phyloP scores from a whole-genome alignment of 768 basidiomycete species.

The Psilocybe azurescens region DNA sequence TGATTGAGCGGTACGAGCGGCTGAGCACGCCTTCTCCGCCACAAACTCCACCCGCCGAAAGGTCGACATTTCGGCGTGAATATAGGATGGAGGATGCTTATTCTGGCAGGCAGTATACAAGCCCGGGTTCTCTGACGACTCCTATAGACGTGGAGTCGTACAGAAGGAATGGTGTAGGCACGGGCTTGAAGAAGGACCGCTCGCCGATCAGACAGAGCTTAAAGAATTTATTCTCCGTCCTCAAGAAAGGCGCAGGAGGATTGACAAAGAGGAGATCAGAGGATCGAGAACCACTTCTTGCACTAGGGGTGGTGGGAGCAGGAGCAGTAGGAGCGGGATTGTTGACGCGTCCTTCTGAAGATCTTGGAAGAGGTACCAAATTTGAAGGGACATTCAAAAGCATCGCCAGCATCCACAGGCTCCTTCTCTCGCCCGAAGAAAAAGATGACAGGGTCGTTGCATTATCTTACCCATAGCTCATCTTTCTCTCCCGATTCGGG shows the following conservation, averaged over 20 bases:
- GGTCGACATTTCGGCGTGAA: slow-evolving; percentile 19
- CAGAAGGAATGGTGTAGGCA: not conserved
- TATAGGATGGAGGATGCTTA: not conserved
- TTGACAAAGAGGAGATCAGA: slow-evolving; percentile 28
- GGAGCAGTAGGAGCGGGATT: not conserved
- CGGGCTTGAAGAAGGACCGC: slow-evolving; percentile 19
- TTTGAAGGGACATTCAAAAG: not conserved
- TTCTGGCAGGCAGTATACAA: not conserved
- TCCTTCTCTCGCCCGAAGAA: slow-evolving; percentile 7
- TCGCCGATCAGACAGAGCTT: slow-evolving; percentile 70
- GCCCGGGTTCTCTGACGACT: not conserved
- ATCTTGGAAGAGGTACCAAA: not conserved
- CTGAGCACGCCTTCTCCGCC: slow-evolving; percentile 18
- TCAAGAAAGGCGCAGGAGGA: slow-evolving; percentile 51
- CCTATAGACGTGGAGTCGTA: not conserved
- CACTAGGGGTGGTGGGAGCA: not conserved
- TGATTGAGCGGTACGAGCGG: slow-evolving; percentile 29
- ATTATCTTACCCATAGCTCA: slow-evolving; percentile 49
- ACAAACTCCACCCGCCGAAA: slow-evolving; percentile 1
- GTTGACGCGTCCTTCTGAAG: not conserved
- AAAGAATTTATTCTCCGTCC: slow-evolving; percentile 63
- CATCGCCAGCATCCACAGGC: not conserved
- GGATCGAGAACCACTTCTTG: slow-evolving; percentile 11
- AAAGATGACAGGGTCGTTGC: slow-evolving; percentile 42
- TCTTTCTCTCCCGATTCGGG: slow-evolving; percentile 22